These are phyloP conservation scores for Fragaria nilgerrensis DNA, from an alignment of 306 rosid species.

Conservation along the genomic window DNA sequence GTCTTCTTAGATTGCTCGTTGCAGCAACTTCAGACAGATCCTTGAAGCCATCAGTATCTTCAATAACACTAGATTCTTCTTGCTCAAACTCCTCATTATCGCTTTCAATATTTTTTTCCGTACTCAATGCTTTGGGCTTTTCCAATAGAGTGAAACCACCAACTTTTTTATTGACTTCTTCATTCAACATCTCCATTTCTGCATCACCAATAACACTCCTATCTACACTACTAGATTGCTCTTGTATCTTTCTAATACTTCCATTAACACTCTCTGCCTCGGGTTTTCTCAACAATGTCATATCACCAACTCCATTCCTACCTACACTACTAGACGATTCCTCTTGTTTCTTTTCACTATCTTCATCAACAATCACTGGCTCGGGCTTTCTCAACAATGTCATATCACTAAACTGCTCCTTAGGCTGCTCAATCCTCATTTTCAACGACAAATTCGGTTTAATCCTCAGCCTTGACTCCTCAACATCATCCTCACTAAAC, in stretches of 20 bases:
- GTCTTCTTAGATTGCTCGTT: conserved; percentile 10
- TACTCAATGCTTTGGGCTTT: conserved; percentile 41
- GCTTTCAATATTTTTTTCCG: conserved; percentile 17
- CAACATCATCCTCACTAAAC: conserved; percentile 48
- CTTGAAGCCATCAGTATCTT: conserved; percentile 18
- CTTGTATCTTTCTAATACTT: conserved; percentile 25
- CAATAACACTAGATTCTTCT: conserved; percentile 23
- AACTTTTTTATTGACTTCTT: conserved; percentile 31
- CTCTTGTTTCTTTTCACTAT: conserved; percentile 29
- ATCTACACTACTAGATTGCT: conserved; percentile 29
- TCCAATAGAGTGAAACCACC: conserved; percentile 43
- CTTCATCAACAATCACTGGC: conserved; percentile 29
- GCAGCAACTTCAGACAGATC: conserved; percentile 14
- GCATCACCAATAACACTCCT: conserved; percentile 28
- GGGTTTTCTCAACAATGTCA: conserved; percentile 79
- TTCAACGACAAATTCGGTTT: conserved; percentile 64
- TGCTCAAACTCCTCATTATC: conserved; percentile 21
- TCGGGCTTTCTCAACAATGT: conserved; percentile 79
- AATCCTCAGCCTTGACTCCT: conserved; percentile 53
- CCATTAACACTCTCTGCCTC: conserved; percentile 33
- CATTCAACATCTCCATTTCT: conserved; percentile 34
- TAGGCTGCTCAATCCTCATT: conserved; percentile 43
- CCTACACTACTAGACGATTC: conserved; percentile 22
- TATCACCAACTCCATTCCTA: conserved; percentile 47
- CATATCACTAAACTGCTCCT: conserved; percentile 78